These are phyloP conservation scores for Solanum chilense DNA, from an alignment of 257 asterid genomes.

Conservation along the genomic window DNA sequence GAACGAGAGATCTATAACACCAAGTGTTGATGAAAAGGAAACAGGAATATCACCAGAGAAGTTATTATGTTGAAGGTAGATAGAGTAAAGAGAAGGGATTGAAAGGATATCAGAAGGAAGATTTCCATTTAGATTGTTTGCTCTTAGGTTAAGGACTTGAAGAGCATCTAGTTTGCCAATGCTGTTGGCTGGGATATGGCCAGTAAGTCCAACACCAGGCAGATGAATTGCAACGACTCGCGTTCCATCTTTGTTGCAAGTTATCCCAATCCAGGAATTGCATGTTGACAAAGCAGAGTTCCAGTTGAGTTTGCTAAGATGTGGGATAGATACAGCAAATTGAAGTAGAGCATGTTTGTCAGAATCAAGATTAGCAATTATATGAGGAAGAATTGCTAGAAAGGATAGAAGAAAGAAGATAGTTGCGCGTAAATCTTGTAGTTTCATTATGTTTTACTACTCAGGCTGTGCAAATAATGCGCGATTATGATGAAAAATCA, in stretches of 20 bases:
- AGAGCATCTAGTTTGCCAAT: constrained; percentile 57
- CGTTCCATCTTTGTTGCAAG: constrained; percentile 39
- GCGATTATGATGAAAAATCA: background rate
- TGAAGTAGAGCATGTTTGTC: constrained; percentile 57
- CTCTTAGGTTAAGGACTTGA: constrained; percentile 52
- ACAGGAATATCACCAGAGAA: constrained; percentile 58
- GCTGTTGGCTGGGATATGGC: constrained; percentile 45
- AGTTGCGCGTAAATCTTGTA: constrained; percentile 5
- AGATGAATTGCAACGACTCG: constrained; percentile 57
- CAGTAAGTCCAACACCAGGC: constrained; percentile 70
- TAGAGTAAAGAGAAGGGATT: constrained; percentile 46
- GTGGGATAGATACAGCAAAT: constrained; percentile 52
- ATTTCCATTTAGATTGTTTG: constrained; percentile 53
- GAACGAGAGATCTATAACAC: constrained; percentile 50
- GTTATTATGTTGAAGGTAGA: constrained; percentile 66
- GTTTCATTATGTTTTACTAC: constrained; percentile 29
- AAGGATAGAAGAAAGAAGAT: constrained; percentile 17
- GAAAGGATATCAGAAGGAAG: constrained; percentile 58
- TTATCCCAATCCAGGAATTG: constrained; percentile 67
- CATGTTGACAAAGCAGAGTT: constrained; percentile 27
- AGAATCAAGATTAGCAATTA: constrained; percentile 37
- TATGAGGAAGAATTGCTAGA: constrained; percentile 6
- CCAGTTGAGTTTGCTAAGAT: constrained; percentile 64
- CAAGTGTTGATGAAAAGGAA: constrained; percentile 33
- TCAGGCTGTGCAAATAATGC: background rate